phyloP scores from a whole-genome alignment of 257 asterid species.

The Mitragyna speciosa region DNA sequence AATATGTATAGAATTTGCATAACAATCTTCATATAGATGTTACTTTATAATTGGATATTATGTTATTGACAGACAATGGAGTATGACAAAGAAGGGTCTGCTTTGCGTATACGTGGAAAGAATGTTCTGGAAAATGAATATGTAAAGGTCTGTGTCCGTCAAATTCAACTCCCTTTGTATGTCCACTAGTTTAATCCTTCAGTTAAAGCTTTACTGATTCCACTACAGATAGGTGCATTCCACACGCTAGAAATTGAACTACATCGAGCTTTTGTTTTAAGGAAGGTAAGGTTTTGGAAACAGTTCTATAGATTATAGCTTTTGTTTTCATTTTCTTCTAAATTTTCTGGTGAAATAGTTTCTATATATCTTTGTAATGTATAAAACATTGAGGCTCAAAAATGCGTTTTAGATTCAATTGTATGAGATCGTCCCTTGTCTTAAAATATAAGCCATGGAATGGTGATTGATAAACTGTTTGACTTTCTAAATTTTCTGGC shows the following conservation, averaged over 20 bases:
- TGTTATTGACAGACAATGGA: conserved; percentile 53
- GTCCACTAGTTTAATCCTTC: conserved; percentile 18
- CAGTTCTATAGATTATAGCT: neutral
- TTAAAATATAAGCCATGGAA: neutral
- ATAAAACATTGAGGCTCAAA: neutral
- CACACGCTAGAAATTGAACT: conserved; percentile 95
- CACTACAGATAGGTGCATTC: conserved; percentile 85
- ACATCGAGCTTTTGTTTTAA: conserved; percentile 83
- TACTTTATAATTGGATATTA: neutral
- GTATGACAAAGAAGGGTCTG: conserved; percentile 94
- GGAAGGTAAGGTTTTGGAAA: conserved; percentile 51
- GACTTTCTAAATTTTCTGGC: neutral
- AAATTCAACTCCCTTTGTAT: conserved; percentile 17
- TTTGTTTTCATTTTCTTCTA: neutral
- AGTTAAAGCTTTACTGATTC: conserved; percentile 18
- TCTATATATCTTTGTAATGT: neutral
- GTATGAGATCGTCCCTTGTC: neutral
- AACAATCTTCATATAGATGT: neutral
- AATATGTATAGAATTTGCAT: neutral
- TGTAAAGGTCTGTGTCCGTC: conserved; percentile 64
- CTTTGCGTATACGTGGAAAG: conserved; percentile 90
- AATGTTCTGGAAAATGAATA: conserved; percentile 87
- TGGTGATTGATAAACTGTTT: neutral
- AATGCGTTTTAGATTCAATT: neutral
- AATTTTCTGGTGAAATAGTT: neutral